Percentiles rank a stretch among this genome's conserved stretches.
These are phyloP conservation scores for Plectosphaerella plurivora DNA, from an alignment of 2,329 filamentous ascomycete species.

Conservation along the genomic window DNA sequence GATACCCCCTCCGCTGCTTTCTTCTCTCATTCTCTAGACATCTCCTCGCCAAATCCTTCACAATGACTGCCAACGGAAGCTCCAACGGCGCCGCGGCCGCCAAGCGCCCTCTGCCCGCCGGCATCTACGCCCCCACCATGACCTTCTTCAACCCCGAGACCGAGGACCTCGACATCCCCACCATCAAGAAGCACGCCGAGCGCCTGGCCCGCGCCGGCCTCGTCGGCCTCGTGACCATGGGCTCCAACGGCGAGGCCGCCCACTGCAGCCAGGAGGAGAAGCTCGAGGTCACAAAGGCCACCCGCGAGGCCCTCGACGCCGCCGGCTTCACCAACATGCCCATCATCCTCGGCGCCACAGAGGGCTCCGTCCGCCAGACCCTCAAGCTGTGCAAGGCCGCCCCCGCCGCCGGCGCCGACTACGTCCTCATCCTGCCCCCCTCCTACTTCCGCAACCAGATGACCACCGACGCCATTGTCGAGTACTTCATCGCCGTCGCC, in stretches of 20 bases:
- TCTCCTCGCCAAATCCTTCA: background rate
- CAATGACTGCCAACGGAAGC: constrained; percentile 14
- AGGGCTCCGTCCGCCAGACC: constrained; percentile 78
- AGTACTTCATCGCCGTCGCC: constrained; percentile 72
- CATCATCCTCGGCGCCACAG: constrained; percentile 77
- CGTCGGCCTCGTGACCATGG: constrained; percentile 79
- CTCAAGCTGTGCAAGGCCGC: constrained; percentile 68
- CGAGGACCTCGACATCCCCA: constrained; percentile 77
- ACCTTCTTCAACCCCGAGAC: constrained; percentile 84
- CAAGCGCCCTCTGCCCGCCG: constrained; percentile 63
- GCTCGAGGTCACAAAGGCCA: constrained; percentile 67
- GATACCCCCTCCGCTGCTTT: background rate
- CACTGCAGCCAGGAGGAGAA: constrained; percentile 80
- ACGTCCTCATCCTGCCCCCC: constrained; percentile 73
- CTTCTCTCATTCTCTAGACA: background rate
- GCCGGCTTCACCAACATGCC: constrained; percentile 73
- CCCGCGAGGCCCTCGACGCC: constrained; percentile 75
- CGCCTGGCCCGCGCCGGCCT: constrained; percentile 74
- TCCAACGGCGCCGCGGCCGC: constrained; percentile 19
- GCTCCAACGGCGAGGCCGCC: constrained; percentile 85
- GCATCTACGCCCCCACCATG: constrained; percentile 86
- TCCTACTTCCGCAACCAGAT: constrained; percentile 78
- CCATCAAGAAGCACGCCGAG: constrained; percentile 75
- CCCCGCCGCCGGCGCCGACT: constrained; percentile 68
- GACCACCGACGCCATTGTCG: constrained; percentile 67